Conservation (phyloP, 2,329 filamentous ascomycete genomes). For the Paraphoma chrysanthemicola region DNA sequence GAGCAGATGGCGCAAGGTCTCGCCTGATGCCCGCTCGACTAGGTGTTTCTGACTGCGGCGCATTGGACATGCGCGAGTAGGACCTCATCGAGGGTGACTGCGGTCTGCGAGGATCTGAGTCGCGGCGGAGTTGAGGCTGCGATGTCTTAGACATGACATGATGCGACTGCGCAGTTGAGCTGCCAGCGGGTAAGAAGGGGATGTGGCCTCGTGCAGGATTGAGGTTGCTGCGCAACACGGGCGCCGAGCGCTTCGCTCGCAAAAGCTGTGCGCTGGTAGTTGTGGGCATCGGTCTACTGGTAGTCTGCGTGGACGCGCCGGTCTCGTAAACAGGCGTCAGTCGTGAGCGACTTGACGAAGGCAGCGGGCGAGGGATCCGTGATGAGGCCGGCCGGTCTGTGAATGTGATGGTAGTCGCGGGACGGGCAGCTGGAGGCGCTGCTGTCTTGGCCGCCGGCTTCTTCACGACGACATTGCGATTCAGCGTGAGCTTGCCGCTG, state of each 20-base stretch:
- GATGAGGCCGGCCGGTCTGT: conserved; percentile 74
- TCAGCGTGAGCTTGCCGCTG: conserved; percentile 79
- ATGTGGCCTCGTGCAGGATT: conserved; percentile 70
- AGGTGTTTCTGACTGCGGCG: conserved; percentile 56
- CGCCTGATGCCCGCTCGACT: conserved; percentile 52
- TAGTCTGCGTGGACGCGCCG: conserved; percentile 72
- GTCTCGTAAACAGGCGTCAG: conserved; percentile 94
- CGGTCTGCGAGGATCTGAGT: conserved; percentile 71
- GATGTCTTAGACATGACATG: conserved; percentile 75
- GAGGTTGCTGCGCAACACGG: conserved; percentile 57
- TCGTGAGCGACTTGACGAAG: conserved; percentile 60
- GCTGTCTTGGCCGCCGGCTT: conserved; percentile 62
- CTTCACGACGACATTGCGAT: conserved; percentile 92
- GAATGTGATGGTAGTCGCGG: conserved; percentile 87
- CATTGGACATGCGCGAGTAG: conserved; percentile 57
- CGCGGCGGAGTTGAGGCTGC: conserved; percentile 77
- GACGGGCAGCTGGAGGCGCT: conserved; percentile 71
- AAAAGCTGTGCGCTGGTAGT: conserved; percentile 63
- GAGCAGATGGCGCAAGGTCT: conserved; percentile 57
- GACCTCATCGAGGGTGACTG: conserved; percentile 55
- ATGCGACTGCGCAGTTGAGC: conserved; percentile 76
- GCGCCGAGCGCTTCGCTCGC: conserved; percentile 67
- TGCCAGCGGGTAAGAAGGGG: conserved; percentile 79
- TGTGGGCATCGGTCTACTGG: conserved; percentile 61
- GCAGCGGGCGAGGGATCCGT: conserved; percentile 78